Evolutionary conservation across 2,329 filamentous ascomycete species (phyloP).

Genomic region (Cordyceps cicadae): DNA sequence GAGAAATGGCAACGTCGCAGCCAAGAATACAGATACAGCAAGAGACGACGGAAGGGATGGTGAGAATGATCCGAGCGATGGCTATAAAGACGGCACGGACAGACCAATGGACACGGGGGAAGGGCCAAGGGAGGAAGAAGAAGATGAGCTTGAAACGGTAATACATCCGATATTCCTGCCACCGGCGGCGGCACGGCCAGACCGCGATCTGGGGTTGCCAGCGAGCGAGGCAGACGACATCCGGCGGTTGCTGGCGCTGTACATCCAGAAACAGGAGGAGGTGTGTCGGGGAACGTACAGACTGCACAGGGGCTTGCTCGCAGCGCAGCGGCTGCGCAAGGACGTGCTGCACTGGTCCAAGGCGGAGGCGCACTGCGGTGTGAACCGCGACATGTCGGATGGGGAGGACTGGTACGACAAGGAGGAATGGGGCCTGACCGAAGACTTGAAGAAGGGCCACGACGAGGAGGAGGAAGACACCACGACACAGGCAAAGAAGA

Average conservation of each 20-base stretch:
- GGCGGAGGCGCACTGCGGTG: constrained; percentile 63
- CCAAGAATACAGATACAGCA: constrained; percentile 15
- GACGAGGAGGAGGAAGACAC: constrained; percentile 73
- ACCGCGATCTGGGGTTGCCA: constrained; percentile 65
- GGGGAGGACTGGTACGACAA: constrained; percentile 86
- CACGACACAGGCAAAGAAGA: constrained; percentile 51
- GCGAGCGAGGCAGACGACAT: constrained; percentile 70
- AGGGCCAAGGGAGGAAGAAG: background rate
- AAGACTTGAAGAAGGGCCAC: constrained; percentile 71
- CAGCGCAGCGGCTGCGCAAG: constrained; percentile 62
- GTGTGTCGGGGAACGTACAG: constrained; percentile 62
- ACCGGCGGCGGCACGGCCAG: constrained; percentile 52
- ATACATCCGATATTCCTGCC: constrained; percentile 70
- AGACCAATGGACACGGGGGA: constrained; percentile 5
- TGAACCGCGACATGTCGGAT: constrained; percentile 69
- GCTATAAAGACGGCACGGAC: background rate
- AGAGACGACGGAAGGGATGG: constrained; percentile 15
- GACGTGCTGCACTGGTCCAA: constrained; percentile 69
- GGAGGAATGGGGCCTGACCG: constrained; percentile 67
- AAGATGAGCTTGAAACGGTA: constrained; percentile 35
- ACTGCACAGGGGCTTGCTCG: constrained; percentile 62
- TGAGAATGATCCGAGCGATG: background rate
- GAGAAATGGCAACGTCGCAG: constrained; percentile 8
- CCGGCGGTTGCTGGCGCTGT: constrained; percentile 62
- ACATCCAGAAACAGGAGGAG: constrained; percentile 81